Evolutionary conservation across 129 eudicot genomes (phyloP).

Genomic region (Chrysanthemum makinoi): DNA sequence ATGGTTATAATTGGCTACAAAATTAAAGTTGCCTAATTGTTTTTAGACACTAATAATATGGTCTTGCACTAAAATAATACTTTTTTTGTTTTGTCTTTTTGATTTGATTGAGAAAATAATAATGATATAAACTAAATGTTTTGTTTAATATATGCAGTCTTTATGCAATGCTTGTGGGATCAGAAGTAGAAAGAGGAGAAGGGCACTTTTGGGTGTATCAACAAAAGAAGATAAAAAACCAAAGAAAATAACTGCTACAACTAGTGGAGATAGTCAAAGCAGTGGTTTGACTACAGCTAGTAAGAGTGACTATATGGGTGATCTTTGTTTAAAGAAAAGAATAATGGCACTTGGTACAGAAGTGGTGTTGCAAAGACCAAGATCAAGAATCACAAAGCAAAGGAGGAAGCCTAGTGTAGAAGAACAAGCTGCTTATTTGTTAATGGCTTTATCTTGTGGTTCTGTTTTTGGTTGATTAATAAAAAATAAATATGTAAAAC

Average conservation of each 20-base stretch:
- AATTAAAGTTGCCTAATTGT: neutral
- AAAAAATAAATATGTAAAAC: neutral
- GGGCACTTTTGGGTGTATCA: conserved; percentile 60
- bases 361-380: conserved; percentile 79
- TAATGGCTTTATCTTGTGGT: conserved; percentile 94
- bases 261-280: conserved; percentile 31
- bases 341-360: conserved; percentile 56
- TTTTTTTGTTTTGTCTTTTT: neutral
- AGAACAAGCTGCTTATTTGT: conserved; percentile 83
- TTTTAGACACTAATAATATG: neutral
- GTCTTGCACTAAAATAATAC: no score
- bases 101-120: neutral
- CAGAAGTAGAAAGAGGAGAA: conserved; percentile 84
- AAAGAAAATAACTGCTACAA: conserved; percentile 33
- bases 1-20: no score
- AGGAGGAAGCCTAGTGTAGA: conserved; percentile 77
- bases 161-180: conserved; percentile 98
- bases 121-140: conserved; percentile 17
- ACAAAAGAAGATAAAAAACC: conserved; percentile 62
- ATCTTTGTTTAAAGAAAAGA: conserved; percentile 48
- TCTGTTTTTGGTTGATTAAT: conserved; percentile 59
- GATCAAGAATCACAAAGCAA: conserved; percentile 52
- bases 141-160: conserved; percentile 45
- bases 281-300: neutral
- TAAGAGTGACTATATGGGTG: conserved; percentile 25